Conservation (phyloP, 2,329 filamentous ascomycete genomes). For the Sporothrix curviconia region DNA sequence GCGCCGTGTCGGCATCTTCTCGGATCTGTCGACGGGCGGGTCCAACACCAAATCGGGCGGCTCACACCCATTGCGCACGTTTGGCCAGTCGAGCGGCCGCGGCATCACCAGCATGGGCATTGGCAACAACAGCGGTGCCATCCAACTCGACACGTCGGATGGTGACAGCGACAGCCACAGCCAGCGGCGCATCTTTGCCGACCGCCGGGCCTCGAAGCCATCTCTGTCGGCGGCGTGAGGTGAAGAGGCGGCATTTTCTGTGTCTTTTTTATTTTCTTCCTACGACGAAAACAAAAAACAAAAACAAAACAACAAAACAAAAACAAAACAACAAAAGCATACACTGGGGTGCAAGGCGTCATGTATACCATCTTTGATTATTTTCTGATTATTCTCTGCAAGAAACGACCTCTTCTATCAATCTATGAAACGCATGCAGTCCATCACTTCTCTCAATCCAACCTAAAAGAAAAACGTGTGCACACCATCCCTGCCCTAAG, state of each 20-base stretch:
- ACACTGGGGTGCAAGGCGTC: no score
- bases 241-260: no score
- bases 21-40: not conserved
- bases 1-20: not conserved
- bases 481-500: not conserved
- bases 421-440: no score
- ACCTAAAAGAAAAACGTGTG: not conserved
- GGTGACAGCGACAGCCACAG: slow-evolving; percentile 3
- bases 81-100: not conserved
- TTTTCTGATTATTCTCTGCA: no score
- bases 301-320: no score
- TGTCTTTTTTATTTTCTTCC: no score
- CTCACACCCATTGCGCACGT: not conserved
- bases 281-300: not conserved
- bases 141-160: not conserved
- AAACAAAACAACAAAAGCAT: no score
- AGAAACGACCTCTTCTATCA: no score
- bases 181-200: slow-evolving; percentile 2
- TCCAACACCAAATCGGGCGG: not conserved
- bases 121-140: not conserved
- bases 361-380: no score
- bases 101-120: not conserved
- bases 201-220: not conserved
- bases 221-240: not conserved
- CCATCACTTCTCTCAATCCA: no score